Evolutionary conservation across 805 yeast genomes (phyloP), one percentile per base, ranked within the genome.

Genomic region (Lipomyces sp.): DNA sequence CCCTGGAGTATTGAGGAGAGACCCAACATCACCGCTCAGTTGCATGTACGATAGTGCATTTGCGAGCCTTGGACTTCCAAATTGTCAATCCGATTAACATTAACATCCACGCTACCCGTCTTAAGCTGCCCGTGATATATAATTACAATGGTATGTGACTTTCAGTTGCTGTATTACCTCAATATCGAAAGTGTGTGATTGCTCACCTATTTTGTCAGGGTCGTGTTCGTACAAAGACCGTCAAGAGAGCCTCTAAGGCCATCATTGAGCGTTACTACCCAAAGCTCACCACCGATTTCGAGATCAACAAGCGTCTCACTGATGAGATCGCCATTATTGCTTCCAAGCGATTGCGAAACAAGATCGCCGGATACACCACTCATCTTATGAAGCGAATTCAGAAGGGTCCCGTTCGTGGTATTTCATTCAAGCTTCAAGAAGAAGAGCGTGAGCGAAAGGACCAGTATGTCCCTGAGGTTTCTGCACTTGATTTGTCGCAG

Each of bases 391-490:
- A 92, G 89, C 93, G 99, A 88, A 95, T 95, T 82, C 98, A 96
- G 86, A 95, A 94, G 89, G 99, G 99, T 83, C 99, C 99, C 87
- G 99, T 95, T 79, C 93, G 98, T 89, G 99, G 99, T 87, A 96
- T 95, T 78, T 95, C 99, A 79, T 95, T 95, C 97, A 96, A 96
- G 85, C 91, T 95, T 81, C 99, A 95, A 89, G 99, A 95, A 87
- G 99, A 95, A 87, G 99, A 95, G 90, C 94, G 99, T 89, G 99
- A 95, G 88, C 91, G 99, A 87, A 95, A 96, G 87, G 73, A 95
- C 86, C 99, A 95, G 87, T 95, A 93, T 86, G 99, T 96, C 80
- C 99, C 99, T 85, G 98, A 93, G 83, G 96, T 93, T 81, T 96
- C 99, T 81, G 99, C 99, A 84, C 91, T 95, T 83, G 98, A 95